Base-by-base conservation (phyloP, 2,329 filamentous ascomycete genomes). In the Fusarium heterosporum region DNA sequence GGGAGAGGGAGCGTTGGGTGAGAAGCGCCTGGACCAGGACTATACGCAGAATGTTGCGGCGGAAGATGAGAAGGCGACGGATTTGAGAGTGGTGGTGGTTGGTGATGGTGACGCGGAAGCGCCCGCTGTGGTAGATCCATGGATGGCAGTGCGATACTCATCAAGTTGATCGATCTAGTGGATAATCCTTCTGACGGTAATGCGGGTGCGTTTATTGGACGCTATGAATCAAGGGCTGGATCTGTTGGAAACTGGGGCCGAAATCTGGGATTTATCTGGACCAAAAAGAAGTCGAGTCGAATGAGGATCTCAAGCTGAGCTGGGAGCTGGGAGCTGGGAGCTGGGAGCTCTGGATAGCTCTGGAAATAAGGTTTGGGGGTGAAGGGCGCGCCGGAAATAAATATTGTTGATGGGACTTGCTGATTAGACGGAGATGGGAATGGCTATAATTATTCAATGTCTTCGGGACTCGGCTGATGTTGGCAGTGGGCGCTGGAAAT, bases 71-170 rank as follows among this genome's bases (percentile, higher is more conserved):
- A 61, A 26, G 64, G 53, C 46, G 69, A 64, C 53, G 58, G 57
- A 25, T 70, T 67, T 48, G 66, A 54, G 42, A 67, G 66, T 34
- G 52, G 55, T 41, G 59, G 61, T 29, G 64, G 55, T 30, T 67
- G 66, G 16, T 68, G 69, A 53, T 64, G 69, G 43, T 70, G 61
- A 62, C 70, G 70, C 70, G 68, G 70, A 55, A 69, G 72, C 49
- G 68, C 65, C 66, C 72, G 71, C 55, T 73, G 72, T 49, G 69
- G 67, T 50, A 75, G 56, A 64, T 75, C 73, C 73, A 75, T 72
- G 26, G 68, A 58, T 55, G 54, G 54, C 29, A 36, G 32, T 55
- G 38, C 32, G 30, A 50, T 36, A 55, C 22, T 59, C 58, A 54
- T 45, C 49, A 55, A 55, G 45, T 61, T 43, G 36, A 36, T 50